Conservation (phyloP, 2,329 filamentous ascomycete genomes). For the Parascedosporium putredinis region DNA sequence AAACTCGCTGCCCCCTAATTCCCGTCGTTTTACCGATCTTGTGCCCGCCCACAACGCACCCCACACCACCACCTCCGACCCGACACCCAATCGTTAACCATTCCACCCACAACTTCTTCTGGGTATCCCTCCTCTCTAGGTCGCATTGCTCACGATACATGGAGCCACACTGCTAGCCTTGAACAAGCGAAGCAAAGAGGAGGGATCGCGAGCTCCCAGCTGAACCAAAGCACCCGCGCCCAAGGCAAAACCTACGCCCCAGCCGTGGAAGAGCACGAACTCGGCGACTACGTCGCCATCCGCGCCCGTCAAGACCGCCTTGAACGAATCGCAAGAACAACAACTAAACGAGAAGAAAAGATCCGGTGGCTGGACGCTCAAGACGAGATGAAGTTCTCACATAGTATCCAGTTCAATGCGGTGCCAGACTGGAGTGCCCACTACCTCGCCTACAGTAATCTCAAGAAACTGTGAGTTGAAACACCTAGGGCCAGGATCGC, state of each 20-base stretch:
- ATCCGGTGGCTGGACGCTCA: conserved; percentile 58
- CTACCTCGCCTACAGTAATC: conserved; percentile 96
- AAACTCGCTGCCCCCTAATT: no score
- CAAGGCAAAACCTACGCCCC: conserved; percentile 9
- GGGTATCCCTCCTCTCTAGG: conserved; percentile 6
- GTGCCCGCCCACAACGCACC: not conserved
- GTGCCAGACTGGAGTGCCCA: conserved; percentile 99
- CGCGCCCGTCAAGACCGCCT: conserved; percentile 18
- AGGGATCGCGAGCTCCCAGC: conserved; percentile 5
- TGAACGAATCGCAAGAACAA: conserved; percentile 23
- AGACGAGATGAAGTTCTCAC: conserved; percentile 98
- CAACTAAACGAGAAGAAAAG: conserved; percentile 48
- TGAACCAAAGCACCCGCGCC: not conserved
- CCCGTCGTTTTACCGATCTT: not conserved
- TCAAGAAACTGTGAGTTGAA: conserved; percentile 82
- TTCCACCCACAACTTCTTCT: not conserved
- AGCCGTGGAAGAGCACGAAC: conserved; percentile 23
- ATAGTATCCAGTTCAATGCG: conserved; percentile 98
- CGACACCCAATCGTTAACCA: conserved; percentile 4
- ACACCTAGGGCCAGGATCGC: not conserved
- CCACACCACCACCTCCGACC: not conserved
- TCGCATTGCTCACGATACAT: conserved; percentile 1
- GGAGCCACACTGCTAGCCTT: not conserved
- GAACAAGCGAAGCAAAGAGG: conserved; percentile 5
- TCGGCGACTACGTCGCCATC: conserved; percentile 28